Evolutionary conservation across 768 basidiomycete species (phyloP), one percentile per base, ranked within the genome.

Genomic region (Hypholoma fasciculare): DNA sequence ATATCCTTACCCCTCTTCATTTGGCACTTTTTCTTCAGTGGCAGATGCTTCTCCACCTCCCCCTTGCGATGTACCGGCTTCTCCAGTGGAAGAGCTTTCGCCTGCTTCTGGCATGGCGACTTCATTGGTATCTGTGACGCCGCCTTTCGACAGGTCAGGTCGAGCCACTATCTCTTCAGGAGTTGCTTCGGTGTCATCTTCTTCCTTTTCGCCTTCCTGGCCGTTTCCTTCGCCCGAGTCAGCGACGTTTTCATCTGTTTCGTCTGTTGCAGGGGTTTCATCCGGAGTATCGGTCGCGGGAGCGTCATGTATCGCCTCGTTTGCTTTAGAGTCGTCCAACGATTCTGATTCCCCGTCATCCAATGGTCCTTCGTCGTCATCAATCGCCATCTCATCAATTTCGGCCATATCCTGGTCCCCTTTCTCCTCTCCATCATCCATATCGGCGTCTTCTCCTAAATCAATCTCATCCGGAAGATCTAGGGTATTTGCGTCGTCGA

Each of bases 401-500:
- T 57, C 54, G 19, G 70, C 69, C 36, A 69, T 63, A 26, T 65
- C 70, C 34, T 67, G 71, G 19, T 70, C 71, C 6, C 77, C 79
- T 23, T 71, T 67, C 16, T 71, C 66, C 4, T 71, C 69, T 7
- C 71, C 70, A 30, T 70, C 70, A 34, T 60, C 58, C 30, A 75
- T 72, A 49, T 69, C 65, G 5, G 76, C 77, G 27, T 78, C 76
- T 51, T 70, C 75, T 37, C 74, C 82, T 12, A 96, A 70, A 53
- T 93, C 77, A 73, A 96, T 78, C 61, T 94, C 87, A 36, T 98
- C 96, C 0, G 96, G 96, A 9, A 98, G 80, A 65, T 98, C 90
- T 44, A 98, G 81, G 4, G 86, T 87, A 52, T 96, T 81, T 2
- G 88, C 88, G 59, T 97, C 92, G 20, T 82, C 87, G 46, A 94